Base-by-base conservation (phyloP, 164 flowering plant species). In the Brasenia schreberi region DNA sequence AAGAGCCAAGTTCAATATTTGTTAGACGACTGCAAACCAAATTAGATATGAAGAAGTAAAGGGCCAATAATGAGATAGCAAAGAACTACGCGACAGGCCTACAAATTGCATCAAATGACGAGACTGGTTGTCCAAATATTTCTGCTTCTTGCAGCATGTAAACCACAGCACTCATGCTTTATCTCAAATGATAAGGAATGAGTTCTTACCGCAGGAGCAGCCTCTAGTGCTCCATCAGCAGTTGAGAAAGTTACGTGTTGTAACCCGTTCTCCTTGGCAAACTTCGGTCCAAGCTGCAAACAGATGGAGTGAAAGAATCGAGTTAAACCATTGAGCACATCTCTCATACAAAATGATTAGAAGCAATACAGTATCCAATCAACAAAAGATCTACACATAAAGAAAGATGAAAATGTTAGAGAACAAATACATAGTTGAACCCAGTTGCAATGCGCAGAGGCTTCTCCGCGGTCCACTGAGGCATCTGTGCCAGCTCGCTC, bases 201-300 rank as follows among this genome's bases (percentile, higher is more conserved):
- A 42, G 16, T 45, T 64, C 86, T 85, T 73, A 94, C 99, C 74
- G 96, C 96, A 43, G 99, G 99, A 73, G 96, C 92, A 72, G 99
- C 97, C 79, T 91, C 99, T 63, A 94, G 68, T 66, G 97, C 99
- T 68, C 99, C 99, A 85, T 89, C 97, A 73, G 97, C 97, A 70
- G 92, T 89, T 19, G 97, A 91, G 78, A 94, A 91, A 5, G 76
- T 71, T 23, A 94, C 95, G 75, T 88, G 82, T 72, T 87, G 76
- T 61, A 94, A 53, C 61, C 99, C 96, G 61, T 83, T 91, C 43
- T 91, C 99, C 71, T 76, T 76, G 84, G 88, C 77, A 76, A 91
- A 91, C 67, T 88, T 89, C 27, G 97, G 93, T 59, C 90, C 97
- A 66, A 91, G 74, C 99, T 94, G 85, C 63, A 42, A 12, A 66